Evolutionary conservation across 2,329 filamentous ascomycete genomes (phyloP), one percentile per base, ranked within the genome.

Genomic region (Diaporthe citri): DNA sequence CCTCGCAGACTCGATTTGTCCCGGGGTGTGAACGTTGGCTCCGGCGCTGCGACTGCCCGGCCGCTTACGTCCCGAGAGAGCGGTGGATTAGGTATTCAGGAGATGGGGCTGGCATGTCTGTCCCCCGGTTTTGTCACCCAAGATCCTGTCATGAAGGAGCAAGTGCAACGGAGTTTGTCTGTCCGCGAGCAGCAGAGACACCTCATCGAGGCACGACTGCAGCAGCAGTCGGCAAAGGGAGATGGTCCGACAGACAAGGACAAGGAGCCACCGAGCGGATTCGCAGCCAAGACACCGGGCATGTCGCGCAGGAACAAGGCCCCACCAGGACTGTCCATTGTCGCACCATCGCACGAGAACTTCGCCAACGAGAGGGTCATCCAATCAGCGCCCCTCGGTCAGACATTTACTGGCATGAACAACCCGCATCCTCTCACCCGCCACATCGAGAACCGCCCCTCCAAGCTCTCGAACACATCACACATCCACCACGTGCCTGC

Each of bases 101-200:
- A 98, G 84, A 94, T 98, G 36, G 97, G 97, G 74, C 89, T 98
- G 74, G 96, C 96, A 56, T 99, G 97, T 81, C 88, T 99, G 73
- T 98, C 97, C 2, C 97, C 97, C 0, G 97, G 97, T 72, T 98
- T 99, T 81, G 93, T 97, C 78, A 98, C 97, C 22, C 94, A 98
- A 80, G 95, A 99, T 84, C 96, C 97, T n/a, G 90, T 94, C 28
- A 97, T 98, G 95, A 93, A 97, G 82, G 95, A 98, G 84, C 96
- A 98, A 84, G 87, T 99, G 71, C 95, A 98, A 85, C 92, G 96
- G 79, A 98, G 97, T 84, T 91, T 98, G 84, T 95, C 94, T 60
- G 96, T 99, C 41, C 90, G 96, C 77, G 96, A 99, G 79, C 95
- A 98, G 82, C 97, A 99, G 84, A 90, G 96, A 78, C 94, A 95